Conservation (phyloP, 768 basidiomycete genomes). For the Phanerodontia chrysosporium region DNA sequence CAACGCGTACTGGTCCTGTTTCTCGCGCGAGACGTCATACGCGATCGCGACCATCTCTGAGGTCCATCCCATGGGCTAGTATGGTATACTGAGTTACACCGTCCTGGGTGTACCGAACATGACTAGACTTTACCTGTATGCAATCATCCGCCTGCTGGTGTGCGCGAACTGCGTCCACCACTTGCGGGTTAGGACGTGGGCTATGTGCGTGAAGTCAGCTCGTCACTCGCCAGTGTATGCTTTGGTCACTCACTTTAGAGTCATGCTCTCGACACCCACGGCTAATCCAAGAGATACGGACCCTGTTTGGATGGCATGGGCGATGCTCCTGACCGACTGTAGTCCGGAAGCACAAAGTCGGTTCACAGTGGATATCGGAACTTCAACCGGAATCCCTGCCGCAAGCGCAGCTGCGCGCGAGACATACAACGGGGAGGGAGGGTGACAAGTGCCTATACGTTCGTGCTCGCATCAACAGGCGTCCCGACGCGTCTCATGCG, state of each 20-base stretch:
- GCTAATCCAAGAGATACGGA: constrained; percentile 88
- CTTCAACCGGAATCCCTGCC: constrained; percentile 82
- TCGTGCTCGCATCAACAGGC: not conserved
- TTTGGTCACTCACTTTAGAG: constrained; percentile 47
- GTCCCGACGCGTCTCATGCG: not conserved
- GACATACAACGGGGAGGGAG: constrained; percentile 75
- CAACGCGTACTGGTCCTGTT: constrained; percentile 87
- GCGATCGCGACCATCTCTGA: constrained; percentile 85
- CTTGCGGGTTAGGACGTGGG: constrained; percentile 69
- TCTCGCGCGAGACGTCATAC: constrained; percentile 72
- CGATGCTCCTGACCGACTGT: constrained; percentile 89
- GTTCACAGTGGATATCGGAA: constrained; percentile 90
- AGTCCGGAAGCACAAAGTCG: constrained; percentile 92
- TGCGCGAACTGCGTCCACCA: constrained; percentile 53
- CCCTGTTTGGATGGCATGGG: constrained; percentile 78
- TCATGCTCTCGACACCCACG: constrained; percentile 81
- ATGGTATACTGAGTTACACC: not conserved
- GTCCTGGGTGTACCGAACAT: not conserved
- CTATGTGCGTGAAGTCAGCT: too few relatives aligned
- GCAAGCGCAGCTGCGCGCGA: constrained; percentile 85
- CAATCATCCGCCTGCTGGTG: constrained; percentile 69
- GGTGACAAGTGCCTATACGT: constrained; percentile 72
- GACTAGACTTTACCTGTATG: constrained; percentile 47
- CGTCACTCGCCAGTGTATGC: too few relatives aligned
- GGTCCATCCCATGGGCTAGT: constrained; percentile 92